A percentile compares a stretch with the other conserved stretches of the same genome.
Evolutionary conservation across 2,329 filamentous ascomycete species (phyloP).

Genomic region (Clarireedia homoeocarpa): DNA sequence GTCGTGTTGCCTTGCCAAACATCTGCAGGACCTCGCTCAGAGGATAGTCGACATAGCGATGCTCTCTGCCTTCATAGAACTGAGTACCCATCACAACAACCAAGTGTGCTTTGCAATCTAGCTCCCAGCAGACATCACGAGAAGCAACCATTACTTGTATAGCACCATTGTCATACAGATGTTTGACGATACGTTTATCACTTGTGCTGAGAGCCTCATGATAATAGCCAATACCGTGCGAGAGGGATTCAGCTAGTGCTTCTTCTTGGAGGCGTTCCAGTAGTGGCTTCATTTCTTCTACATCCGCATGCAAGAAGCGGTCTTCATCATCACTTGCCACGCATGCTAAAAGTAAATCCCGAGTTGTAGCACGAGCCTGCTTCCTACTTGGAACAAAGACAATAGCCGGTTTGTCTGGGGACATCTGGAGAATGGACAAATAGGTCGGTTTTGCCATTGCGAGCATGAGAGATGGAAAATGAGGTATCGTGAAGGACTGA

Average conservation of each 20-base stretch:
- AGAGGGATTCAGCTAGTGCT: constrained; percentile 78
- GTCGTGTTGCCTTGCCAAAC: constrained; percentile 86
- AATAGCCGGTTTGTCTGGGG: constrained; percentile 80
- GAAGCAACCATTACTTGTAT: constrained; percentile 67
- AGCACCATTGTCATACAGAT: constrained; percentile 71
- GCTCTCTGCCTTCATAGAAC: constrained; percentile 92
- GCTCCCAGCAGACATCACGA: constrained; percentile 92
- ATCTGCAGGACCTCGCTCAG: constrained; percentile 93
- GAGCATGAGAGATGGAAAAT: constrained; percentile 96
- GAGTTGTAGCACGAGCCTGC: constrained; percentile 79
- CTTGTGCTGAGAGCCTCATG: constrained; percentile 85
- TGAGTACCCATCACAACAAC: constrained; percentile 97
- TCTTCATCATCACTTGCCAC: constrained; percentile 87
- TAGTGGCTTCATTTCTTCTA: constrained; percentile 73
- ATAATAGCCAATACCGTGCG: constrained; percentile 93
- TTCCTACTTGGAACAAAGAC: constrained; percentile 91
- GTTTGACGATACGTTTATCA: constrained; percentile 89
- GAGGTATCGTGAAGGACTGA: constrained; percentile 90
- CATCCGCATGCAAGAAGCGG: constrained; percentile 79
- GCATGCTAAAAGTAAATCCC: constrained; percentile 82
- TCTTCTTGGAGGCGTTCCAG: constrained; percentile 79
- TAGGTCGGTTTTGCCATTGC: constrained; percentile 97
- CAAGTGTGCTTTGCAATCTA: constrained; percentile 79
- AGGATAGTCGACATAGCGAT: constrained; percentile 94
- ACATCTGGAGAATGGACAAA: constrained; percentile 78